These are phyloP conservation scores for Alternaria arborescens DNA, from an alignment of 2,329 filamentous ascomycete species.

Conservation along the genomic window DNA sequence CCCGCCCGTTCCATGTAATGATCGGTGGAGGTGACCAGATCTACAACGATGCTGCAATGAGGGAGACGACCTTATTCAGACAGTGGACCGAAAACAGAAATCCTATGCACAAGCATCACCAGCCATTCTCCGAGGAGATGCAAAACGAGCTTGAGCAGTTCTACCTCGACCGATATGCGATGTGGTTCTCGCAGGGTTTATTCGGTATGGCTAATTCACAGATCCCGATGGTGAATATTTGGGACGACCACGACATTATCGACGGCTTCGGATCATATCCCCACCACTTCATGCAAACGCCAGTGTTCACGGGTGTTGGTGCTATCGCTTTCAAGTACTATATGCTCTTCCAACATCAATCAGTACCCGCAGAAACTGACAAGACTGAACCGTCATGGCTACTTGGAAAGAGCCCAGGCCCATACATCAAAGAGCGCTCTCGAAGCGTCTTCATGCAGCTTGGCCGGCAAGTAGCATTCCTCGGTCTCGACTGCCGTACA, in stretches of 20 bases:
- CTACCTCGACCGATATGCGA: conserved; percentile 86
- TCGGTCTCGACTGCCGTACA: conserved; percentile 90
- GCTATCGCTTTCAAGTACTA: conserved; percentile 98
- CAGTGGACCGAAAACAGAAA: conserved; percentile 87
- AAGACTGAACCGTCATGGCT: conserved; percentile 90
- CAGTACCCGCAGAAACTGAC: conserved; percentile 80
- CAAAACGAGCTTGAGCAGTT: conserved; percentile 88
- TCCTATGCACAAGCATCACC: conserved; percentile 78
- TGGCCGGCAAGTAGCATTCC: conserved; percentile 78
- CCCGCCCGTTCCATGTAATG: conserved; percentile 96
- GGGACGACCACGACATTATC: conserved; percentile 81
- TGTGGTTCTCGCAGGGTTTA: conserved; percentile 96
- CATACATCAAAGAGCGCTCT: conserved; percentile 88
- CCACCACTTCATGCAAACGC: conserved; percentile 87
- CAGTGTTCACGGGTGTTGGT: conserved; percentile 88
- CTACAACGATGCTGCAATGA: conserved; percentile 87
- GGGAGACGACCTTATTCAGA: conserved; percentile 77
- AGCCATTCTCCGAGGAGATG: conserved; percentile 80
- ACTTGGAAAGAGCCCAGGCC: conserved; percentile 78
- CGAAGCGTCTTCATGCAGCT: conserved; percentile 86
- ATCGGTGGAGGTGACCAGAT: conserved; percentile 96
- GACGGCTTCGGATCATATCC: conserved; percentile 91
- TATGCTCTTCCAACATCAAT: conserved; percentile 98
- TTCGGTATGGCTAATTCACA: conserved; percentile 93
- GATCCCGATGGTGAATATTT: conserved; percentile 98